Evolutionary conservation across 257 asterid species (phyloP), one percentile per base, ranked within the genome.

Genomic region (Lycium ferocissimum): DNA sequence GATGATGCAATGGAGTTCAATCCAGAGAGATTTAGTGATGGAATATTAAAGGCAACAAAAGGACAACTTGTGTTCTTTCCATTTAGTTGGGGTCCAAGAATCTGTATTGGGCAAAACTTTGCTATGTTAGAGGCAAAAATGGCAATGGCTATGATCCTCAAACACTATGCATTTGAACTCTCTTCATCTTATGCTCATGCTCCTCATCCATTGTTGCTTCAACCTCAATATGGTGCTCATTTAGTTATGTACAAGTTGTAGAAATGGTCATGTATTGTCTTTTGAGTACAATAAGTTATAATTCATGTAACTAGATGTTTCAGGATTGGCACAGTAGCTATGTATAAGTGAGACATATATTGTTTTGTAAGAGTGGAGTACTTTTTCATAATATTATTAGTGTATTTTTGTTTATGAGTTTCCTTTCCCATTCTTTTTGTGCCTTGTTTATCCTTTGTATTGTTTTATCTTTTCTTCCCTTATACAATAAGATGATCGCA

Each of bases 171-270:
- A n/a, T 59, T 86, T 22, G 83, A 84, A 65, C 61, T 80, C 26
- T 86, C 89, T 20, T 79, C 87, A 8, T 37, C 53, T n/a, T 86
- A 86, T 71, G 56, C 81, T 15, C 89, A 86, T 80, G 89, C 89
- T 45, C 89, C 87, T 79, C 69, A 38, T 5, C 54, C 84, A 6
- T 26, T 80, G 8, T 45, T 61, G 40, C 80, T 80, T 18, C 87
- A 81, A 7, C 89, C 89, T 80, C 87, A 87, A 80, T 53, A 59
- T 71, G 89, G 89, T 51, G 89, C 89, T 20, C 87, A 62, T 10
- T 80, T 86, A 63, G 70, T 86, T 61, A 80, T 86, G 83, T 9
- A 65, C 35, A 84, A 71, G 51, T 84, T 79, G 10, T 86, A 79
- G 71, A 18, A 8, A 22, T 26, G 40, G 13, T 45, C 59, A 66